Evolutionary conservation across 2,329 filamentous ascomycete genomes (phyloP), one percentile per base, ranked within the genome.

Genomic region (Epichloe brachyelytri): DNA sequence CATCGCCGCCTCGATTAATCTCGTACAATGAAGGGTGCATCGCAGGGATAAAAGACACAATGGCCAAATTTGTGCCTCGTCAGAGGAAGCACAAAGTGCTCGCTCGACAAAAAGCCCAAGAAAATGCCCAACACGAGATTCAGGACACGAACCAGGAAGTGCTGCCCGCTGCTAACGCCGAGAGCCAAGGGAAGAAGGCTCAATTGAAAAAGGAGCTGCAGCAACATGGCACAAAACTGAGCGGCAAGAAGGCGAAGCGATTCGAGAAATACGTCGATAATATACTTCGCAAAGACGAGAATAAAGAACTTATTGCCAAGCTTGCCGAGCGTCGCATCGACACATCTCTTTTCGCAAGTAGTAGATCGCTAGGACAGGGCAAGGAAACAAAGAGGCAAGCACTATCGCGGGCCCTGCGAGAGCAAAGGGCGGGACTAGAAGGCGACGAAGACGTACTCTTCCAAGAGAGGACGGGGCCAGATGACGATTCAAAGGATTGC

Each of bases 241-340:
- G 72, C 60, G 72, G 78, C 53, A 82, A 84, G 62, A 84, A 84
- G 63, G 77, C 80, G 5, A 83, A 84, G 68, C 74, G 81, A 2
- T 63, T 84, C 39, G 80, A 83, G 55, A 84, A 84, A 61, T 84
- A 83, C 62, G 82, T 84, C 57, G 90, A 97, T 61, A 93, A 79
- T 53, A 98, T 98, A 75, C 73, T 98, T 44, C 86, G 83, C 66
- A 96, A 95, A 66, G 93, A 98, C 63, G 91, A 97, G 66, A 95
- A 88, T 61, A 75, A 87, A 30, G 85, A 82, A 51, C 72, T 98
- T 33, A 75, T 97, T 59, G 86, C 86, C 63, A 90, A 93, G 64
- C 76, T 98, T 26, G 86, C 87, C 17, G 76, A 80, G 54, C 77
- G 80, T 50, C 89, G 85, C 62, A 79, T 93, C 57, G 90, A 97